A percentile compares a stretch with the other conserved stretches of the same genome.
phyloP scores from a whole-genome alignment of 345 rosid genomes.

The Eucalyptus erythrocorys region DNA sequence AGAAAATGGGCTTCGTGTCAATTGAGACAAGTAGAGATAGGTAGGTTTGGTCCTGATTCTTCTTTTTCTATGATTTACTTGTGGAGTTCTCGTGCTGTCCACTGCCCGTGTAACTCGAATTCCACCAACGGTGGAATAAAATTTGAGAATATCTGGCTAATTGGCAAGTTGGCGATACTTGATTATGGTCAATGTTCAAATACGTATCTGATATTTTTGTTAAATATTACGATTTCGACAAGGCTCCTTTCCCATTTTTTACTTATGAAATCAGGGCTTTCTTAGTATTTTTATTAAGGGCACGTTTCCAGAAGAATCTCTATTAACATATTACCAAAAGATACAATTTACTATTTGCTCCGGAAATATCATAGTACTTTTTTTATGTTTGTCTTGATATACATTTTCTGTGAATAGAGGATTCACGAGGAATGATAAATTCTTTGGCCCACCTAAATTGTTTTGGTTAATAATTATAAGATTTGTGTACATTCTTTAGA shows the following conservation, averaged over 20 bases:
- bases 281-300: not conserved
- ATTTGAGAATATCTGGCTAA: not conserved
- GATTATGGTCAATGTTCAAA: not conserved
- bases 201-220: not conserved
- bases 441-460: not conserved
- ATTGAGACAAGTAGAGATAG: not conserved
- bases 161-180: not conserved
- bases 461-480: not conserved
- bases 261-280: not conserved
- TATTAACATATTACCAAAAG: not conserved
- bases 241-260: not conserved
- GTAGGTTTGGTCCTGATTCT: not conserved
- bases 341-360: not conserved
- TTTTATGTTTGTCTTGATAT: not conserved
- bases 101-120: not conserved
- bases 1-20: not conserved
- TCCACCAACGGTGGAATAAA: not conserved
- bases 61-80: not conserved
- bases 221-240: not conserved
- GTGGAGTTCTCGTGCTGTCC: not conserved
- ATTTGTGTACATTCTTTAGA: not conserved
- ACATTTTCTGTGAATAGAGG: not conserved
- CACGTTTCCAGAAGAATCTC: not conserved
- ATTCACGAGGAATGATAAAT: not conserved
- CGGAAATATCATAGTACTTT: not conserved